A percentile compares a stretch with the other conserved stretches of the same genome.
Conservation (phyloP, 2,329 filamentous ascomycete genomes). For the Pestalotiopsis sp. region DNA sequence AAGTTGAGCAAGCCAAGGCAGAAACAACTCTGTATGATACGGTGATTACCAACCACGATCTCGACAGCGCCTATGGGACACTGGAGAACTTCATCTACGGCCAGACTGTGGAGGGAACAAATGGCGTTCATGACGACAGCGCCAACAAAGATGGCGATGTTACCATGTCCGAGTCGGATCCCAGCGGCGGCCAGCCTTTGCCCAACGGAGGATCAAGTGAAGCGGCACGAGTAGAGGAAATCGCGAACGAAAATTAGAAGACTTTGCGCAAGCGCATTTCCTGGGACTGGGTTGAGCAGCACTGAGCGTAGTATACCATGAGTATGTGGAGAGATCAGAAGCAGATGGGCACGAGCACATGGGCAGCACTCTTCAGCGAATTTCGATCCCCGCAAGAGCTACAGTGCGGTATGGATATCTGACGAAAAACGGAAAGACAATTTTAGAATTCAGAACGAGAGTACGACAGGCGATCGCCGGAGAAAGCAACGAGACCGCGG, state of each 20-base stretch:
- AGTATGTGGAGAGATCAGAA: too few species aligned
- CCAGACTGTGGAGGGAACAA: slow-evolving; percentile 16
- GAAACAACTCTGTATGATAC: slow-evolving; percentile 51
- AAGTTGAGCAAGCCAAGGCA: slow-evolving; percentile 46
- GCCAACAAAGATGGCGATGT: slow-evolving; percentile 19
- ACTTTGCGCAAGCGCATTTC: not conserved
- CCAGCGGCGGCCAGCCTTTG: not conserved
- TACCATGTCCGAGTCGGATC: slow-evolving; percentile 1
- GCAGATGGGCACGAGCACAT: too few species aligned
- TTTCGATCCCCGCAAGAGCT: too few species aligned
- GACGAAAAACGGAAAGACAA: too few species aligned
- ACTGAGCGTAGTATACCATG: too few species aligned
- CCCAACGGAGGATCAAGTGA: not conserved
- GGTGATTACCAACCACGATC: slow-evolving; percentile 52
- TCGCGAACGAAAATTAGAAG: not conserved
- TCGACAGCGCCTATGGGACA: slow-evolving; percentile 50
- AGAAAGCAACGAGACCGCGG: too few species aligned
- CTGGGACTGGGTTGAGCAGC: too few species aligned
- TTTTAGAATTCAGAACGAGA: too few species aligned
- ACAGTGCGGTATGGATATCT: too few species aligned
- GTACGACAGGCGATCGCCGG: too few species aligned
- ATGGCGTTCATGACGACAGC: slow-evolving; percentile 22
- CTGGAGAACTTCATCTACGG: slow-evolving; percentile 54
- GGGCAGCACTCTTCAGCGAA: too few species aligned
- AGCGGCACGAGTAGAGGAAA: not conserved